Base-by-base conservation (phyloP, 768 basidiomycete species). In the Agrocybe pediades region DNA sequence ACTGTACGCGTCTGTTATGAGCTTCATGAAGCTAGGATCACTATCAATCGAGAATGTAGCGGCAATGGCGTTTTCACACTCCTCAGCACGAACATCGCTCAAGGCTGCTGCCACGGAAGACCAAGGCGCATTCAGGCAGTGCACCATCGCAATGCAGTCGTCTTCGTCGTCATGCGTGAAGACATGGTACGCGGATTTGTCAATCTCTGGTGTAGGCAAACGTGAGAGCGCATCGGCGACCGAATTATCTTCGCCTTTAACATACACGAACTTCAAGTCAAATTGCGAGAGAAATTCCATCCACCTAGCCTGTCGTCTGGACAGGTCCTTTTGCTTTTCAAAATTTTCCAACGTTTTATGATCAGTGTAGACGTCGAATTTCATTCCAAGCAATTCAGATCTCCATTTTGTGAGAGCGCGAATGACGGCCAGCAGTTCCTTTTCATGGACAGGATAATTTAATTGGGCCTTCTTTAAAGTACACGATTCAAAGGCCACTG, bases 381-480 rank as follows among this genome's bases (percentile, higher is more conserved):
- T 52, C 13, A 48, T 40, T 0, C 71, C 65, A 4, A 70, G 23
- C 1, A 68, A 49, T 39, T 68, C 64, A 1, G 51, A 20, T 0
- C 58, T 29, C 70, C 69, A 75, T 25, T 65, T 63, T 9, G 58
- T 39, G 1, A 71, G 51, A 0, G 71, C 71, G 0, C 63, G 48
- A 0, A 78, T 62, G 9, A 79, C 71, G 0, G 72, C 71, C 0
- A 75, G 51, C 0, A 76, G 48, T 55, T 77, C 74, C 51, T 72
- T 68, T 48, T 77, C 66, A 49, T 76, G 75, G 0, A 68, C 62
- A 0, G 71, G 71, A 45, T 77, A 78, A 47, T 74, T 72, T n/a
- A 9, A 40, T 33, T 65, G 58, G 0, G 72, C 65, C 36, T 43
- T 55, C 27, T 60, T 67, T 19, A 68, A 63, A 8, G 53, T 57